Evolutionary conservation across 1,139 yeast species (phyloP), one percentile per base, ranked within the genome.

Genomic region (Saccharomyces hybrid): DNA sequence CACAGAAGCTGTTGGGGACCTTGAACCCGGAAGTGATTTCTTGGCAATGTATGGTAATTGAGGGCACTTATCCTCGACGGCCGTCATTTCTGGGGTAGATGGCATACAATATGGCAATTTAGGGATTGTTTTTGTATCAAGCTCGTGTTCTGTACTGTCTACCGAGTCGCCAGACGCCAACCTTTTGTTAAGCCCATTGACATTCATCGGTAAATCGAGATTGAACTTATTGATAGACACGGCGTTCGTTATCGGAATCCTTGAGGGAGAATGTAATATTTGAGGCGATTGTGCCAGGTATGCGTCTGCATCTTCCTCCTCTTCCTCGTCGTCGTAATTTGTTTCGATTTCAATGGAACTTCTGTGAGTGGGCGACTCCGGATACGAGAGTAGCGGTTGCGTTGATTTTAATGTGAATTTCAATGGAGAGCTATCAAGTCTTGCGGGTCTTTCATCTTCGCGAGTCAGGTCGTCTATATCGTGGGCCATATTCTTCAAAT

Each of bases 171-270:
- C 44, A 16, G 44, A 38, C 11, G n/a, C 9, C 11, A 38, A 3
- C 26, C 44, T 16, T 11, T 9, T 38, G 44, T 38, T 13, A 16
- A 13, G 5, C 5, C 11, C 25, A 6, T 3, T 19, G 44, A 7
- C 5, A 38, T 2, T 5, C 13, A 19, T 11, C 5, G 44, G 2
- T 13, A 38, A 38, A 19, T 38, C 44, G 26, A 52, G 16, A 32
- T 47, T 55, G 51, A 62, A 62, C 25, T 59, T 59, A 48, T 67
- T 64, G 5, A 67, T 65, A n/a, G 53, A 54, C 9, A 62, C 52
- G 6, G 58, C 63, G 44, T 65, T 63, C 0, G 60, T 62, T 14
- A 66, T 53, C 4, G 70, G 69, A 19, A 67, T 60, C 52, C 58
- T 63, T 3, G 68, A 59, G 2, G 65, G 65, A 5, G 65, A 60